phyloP scores from a whole-genome alignment of 768 basidiomycete species.

The Tubosaeta brunneosetosa region DNA sequence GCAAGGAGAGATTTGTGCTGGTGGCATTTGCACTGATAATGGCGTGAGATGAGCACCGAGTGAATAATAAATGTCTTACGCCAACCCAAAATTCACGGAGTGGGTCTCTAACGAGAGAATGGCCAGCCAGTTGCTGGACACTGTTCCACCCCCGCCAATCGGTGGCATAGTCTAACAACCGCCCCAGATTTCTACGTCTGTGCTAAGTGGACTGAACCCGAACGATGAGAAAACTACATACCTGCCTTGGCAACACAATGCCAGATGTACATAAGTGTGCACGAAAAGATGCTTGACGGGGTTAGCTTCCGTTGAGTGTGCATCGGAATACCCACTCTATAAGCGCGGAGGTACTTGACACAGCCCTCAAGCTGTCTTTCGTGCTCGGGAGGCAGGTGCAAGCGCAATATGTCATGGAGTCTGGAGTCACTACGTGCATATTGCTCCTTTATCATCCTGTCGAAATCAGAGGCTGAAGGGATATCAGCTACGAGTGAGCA shows the following conservation, averaged over 20 bases:
- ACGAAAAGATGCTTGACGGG: constrained; percentile 20
- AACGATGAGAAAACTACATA: not conserved
- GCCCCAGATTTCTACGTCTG: constrained; percentile 5
- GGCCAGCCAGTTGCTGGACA: constrained; percentile 14
- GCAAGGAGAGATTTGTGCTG: constrained; percentile 5
- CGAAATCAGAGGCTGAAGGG: constrained; percentile 4
- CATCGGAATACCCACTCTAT: constrained; percentile 13
- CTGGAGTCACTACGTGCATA: not conserved
- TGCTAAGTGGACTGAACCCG: not conserved
- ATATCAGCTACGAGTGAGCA: not conserved
- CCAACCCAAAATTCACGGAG: constrained; percentile 5
- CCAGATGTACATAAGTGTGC: constrained; percentile 22
- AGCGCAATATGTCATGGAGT: constrained; percentile 6
- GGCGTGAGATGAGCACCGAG: not conserved
- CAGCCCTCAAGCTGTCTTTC: constrained; percentile 4
- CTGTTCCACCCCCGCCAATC: constrained; percentile 14
- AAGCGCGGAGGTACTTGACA: constrained; percentile 11
- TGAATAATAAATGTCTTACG: constrained; percentile 5
- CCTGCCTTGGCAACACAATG: constrained; percentile 13
- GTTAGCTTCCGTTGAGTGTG: constrained; percentile 3
- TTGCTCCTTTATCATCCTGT: not conserved
- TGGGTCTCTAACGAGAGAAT: constrained; percentile 13
- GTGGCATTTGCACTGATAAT: constrained; percentile 11
- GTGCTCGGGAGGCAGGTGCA: not conserved
- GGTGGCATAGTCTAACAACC: constrained; percentile 4